Evolutionary conservation across 441 rosid species (phyloP), one percentile per base, ranked within the genome.

Genomic region (California macrophylla): DNA sequence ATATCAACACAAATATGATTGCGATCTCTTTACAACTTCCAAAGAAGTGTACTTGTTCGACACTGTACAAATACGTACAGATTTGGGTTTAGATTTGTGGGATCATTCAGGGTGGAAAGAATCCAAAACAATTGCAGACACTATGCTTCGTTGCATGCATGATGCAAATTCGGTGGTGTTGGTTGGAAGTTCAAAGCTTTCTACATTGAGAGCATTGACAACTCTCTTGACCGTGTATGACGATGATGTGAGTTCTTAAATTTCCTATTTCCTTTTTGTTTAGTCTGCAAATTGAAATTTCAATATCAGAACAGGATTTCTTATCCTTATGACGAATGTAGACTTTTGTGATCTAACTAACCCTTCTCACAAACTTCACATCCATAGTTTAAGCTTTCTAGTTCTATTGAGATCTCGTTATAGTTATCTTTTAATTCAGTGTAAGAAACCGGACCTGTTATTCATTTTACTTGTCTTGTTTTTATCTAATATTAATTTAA

Each of bases 41-140:
- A 82, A 74, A 75, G 81, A 83, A 66, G 40, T 67, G 20, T 72
- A 60, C 69, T 71, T 86, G 78, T 90, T 80, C 84, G 92, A 94
- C 75, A 74, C 74, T 75, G 71, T 42, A 71, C 76, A 69, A 20
- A 68, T 92, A 67, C 75, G 8, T 68, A 78, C 79, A 42, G 94
- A 94, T 69, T 69, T 89, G 79, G 85, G 90, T 47, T 70, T 88
- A 71, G 84, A 82, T 72, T 60, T 78, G 76, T 92, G 98, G 99
- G 87, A 90, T 81, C 84, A 82, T 78, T 83, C 89, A 20, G 87
- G 84, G 45, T 90, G 98, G 98, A 87, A 82, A 77, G 78, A 82
- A 56, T 85, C 87, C 69, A 89, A 85, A 83, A 75, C 75, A 64
- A 82, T 76, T 69, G 88, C 85, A 47, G 92, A 87, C 70, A 79